Evolutionary conservation across 768 basidiomycete genomes (phyloP), one percentile per base, ranked within the genome.

Genomic region (Epithele typhae): DNA sequence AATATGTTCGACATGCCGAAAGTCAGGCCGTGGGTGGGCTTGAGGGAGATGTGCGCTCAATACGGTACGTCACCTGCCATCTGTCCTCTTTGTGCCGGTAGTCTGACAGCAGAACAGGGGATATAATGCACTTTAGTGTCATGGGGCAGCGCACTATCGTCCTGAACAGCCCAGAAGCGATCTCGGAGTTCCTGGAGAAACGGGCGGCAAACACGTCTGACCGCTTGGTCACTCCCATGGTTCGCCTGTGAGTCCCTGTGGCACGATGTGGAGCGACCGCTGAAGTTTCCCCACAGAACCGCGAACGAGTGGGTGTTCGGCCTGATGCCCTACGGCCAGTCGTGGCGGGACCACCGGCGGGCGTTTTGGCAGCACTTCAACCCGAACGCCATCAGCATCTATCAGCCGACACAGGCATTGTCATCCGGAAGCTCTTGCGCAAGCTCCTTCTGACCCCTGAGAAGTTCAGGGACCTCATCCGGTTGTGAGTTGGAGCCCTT

Each of bases 141-240:
- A 24, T 50, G 4, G 43, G 39, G 3, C 43, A 45, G 12, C 22
- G 18, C 23, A 40, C 56, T 5, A 19, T 63, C 11, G 19, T 61
- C 12, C 37, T 65, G 12, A 58, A 59, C 37, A 57, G 59, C 2
- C 24, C 48, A 14, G 39, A 48, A 17, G 52, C 52, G 7, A 56
- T 55, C 12, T 33, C 27, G 1, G 64, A 65, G 11, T 51, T 65
- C 35, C 48, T 65, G 30, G 54, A 64, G 22, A 58, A 60, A 38
- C 46, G 60, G 23, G 55, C 59, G 3, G 40, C 48, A 4, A 56
- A 59, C 22, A 58, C 63, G 37, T 62, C 64, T 8, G 58, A 58
- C 38, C 43, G 65, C 25, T 51, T 37, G 4, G 27, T 23, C 17
- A 32, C 27, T 0, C 27, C 33, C 6, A 19, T 47, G 10, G 25